Conservation (phyloP, 352 stramenopile genomes). For the Phytophthora quininea region DNA sequence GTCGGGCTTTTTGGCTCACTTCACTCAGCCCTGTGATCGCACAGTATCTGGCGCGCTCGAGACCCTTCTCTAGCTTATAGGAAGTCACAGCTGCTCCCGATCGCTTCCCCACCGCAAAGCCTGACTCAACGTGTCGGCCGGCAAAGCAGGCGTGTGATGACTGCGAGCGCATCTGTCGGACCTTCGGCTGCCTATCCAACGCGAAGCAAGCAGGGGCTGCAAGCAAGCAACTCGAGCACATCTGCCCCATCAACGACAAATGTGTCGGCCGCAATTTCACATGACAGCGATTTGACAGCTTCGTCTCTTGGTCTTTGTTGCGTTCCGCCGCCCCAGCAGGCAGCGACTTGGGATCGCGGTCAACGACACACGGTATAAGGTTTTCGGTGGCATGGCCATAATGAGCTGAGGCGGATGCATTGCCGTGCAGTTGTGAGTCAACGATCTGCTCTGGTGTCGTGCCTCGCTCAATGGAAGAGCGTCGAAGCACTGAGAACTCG, state of each 20-base stretch:
- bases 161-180: conserved; percentile 20
- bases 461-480: neutral
- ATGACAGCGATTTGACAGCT: conserved; percentile 8
- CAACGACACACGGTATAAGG: conserved; percentile 21
- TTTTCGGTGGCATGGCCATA: conserved; percentile 25
- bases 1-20: no score
- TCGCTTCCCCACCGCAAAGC: conserved; percentile 14
- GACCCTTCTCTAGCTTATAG: conserved; percentile 12
- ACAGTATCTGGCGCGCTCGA: conserved; percentile 10
- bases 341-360: neutral
- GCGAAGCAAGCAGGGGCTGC: neutral
- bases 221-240: neutral
- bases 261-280: neutral
- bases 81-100: conserved; percentile 19
- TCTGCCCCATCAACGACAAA: neutral
- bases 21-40: conserved; percentile 18
- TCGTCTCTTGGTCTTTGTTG: conserved; percentile 9
- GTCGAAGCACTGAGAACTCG: no score
- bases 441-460: neutral
- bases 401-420: conserved; percentile 13
- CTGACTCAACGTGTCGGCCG: conserved; percentile 19
- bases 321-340: conserved; percentile 25
- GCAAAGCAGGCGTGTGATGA: conserved; percentile 19
- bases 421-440: conserved; percentile 1
- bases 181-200: conserved; percentile 29